phyloP scores from a whole-genome alignment of 768 basidiomycete genomes.

The Lactarius akahatsu region DNA sequence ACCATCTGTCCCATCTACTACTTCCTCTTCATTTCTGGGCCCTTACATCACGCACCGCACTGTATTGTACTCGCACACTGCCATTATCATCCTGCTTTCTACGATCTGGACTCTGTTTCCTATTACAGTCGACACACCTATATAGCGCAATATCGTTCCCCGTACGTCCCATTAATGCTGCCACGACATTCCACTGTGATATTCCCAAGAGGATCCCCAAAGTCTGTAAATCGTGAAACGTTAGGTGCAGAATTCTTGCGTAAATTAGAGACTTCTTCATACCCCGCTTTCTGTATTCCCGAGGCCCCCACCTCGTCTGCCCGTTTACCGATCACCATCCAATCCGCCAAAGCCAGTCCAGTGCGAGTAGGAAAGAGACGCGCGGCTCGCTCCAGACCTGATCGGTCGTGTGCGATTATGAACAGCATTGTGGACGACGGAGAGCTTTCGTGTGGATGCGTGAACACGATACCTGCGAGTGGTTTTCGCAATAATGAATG shows the following conservation, averaged over 20 bases:
- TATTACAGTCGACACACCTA: conserved; percentile 39
- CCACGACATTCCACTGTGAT: conserved; percentile 39
- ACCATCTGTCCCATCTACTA: conserved; percentile 84
- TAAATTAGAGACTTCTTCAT: conserved; percentile 34
- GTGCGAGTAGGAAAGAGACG: conserved; percentile 86
- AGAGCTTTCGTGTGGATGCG: conserved; percentile 60
- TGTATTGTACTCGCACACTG: conserved; percentile 82
- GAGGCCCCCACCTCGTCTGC: conserved; percentile 64
- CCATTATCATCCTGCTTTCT: conserved; percentile 44
- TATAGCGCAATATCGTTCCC: conserved; percentile 38
- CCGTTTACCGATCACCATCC: conserved; percentile 59
- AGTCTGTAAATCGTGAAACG: conserved; percentile 33
- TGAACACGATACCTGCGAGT: conserved; percentile 52
- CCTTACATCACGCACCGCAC: conserved; percentile 63
- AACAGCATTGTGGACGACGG: conserved; percentile 47
- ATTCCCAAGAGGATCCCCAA: conserved; percentile 38
- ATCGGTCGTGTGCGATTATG: conserved; percentile 54
- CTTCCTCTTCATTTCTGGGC: conserved; percentile 42
- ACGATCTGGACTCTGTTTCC: conserved; percentile 48
- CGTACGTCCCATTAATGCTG: conserved; percentile 28
- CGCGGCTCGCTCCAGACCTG: conserved; percentile 63
- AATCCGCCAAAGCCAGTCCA: conserved; percentile 73
- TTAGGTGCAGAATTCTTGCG: conserved; percentile 18
- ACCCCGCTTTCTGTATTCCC: conserved; percentile 80
- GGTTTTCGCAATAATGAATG: neutral